Percentiles rank a stretch among this genome's conserved stretches.
Evolutionary conservation across 2,329 filamentous ascomycete genomes (phyloP).

Genomic region (Scedosporium dehoogii): DNA sequence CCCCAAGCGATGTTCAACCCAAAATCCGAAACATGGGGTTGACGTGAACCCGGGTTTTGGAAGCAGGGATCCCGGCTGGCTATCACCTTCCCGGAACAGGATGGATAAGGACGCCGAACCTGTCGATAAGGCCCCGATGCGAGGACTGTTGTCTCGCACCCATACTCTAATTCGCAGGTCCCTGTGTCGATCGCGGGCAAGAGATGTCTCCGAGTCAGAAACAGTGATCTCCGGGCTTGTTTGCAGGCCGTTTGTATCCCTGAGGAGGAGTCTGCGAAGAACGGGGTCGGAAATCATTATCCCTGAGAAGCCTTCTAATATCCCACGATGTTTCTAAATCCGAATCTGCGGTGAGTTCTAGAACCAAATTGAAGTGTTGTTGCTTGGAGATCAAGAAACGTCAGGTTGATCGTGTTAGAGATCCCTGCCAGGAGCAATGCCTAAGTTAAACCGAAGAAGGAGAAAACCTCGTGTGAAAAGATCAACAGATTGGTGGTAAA

Average conservation of each 20-base stretch:
- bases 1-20: not conserved
- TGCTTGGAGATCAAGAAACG: too few species aligned
- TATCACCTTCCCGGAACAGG: not conserved
- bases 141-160: not conserved
- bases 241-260: not conserved
- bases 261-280: not conserved
- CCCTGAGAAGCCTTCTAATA: not conserved
- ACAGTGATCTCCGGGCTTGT: not conserved
- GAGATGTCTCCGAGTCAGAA: not conserved
- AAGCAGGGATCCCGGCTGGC: not conserved
- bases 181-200: not conserved
- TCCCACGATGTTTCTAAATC: too few species aligned
- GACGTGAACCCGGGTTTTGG: not conserved
- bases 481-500: too few species aligned
- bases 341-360: too few species aligned
- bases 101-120: too few species aligned
- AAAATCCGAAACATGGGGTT: slow-evolving; percentile 1
- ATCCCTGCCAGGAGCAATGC: too few species aligned
- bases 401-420: too few species aligned
- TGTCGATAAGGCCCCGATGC: not conserved
- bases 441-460: too few species aligned
- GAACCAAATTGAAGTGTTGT: too few species aligned
- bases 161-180: not conserved
- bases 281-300: not conserved
- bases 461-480: too few species aligned